Percentiles rank a stretch among this genome's conserved stretches.
Evolutionary conservation across 2,329 filamentous ascomycete genomes (phyloP).

Genomic region (Dothiorella sarmentorum): DNA sequence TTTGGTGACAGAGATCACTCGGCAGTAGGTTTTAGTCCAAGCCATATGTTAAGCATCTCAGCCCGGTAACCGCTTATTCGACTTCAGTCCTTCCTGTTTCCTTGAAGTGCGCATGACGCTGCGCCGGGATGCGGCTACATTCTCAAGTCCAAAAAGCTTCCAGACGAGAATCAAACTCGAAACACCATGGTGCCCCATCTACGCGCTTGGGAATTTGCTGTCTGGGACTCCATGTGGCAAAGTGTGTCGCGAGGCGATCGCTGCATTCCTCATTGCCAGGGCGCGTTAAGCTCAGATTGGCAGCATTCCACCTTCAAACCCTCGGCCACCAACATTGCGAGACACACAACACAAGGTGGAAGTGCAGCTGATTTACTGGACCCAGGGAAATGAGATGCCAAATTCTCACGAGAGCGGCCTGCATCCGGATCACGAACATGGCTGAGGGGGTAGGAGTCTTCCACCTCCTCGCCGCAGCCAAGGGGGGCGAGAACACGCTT

Average conservation of each 20-base stretch:
- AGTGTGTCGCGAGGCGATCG: neutral
- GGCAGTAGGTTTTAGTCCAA: neutral
- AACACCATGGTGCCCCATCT: too few relatives aligned
- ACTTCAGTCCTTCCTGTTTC: neutral
- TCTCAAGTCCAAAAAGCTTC: too few relatives aligned
- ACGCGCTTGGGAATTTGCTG: neutral
- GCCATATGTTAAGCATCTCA: too few relatives aligned
- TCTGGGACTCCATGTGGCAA: neutral
- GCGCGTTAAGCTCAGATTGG: neutral
- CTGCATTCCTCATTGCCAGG: slow-evolving; percentile 1
- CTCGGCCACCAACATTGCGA: neutral
- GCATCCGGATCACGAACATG: neutral
- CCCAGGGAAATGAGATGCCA: neutral
- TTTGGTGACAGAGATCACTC: neutral
- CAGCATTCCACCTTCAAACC: slow-evolving; percentile 2
- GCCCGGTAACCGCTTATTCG: neutral
- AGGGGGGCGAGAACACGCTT: neutral
- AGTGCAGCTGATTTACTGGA: neutral
- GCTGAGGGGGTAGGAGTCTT: neutral
- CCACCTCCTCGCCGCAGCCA: neutral
- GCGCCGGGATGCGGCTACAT: neutral
- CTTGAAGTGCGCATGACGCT: neutral
- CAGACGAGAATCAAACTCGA: too few relatives aligned
- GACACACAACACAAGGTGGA: neutral
- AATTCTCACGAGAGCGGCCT: neutral